A percentile compares a stretch with the other conserved stretches of the same genome.
Evolutionary conservation across 805 yeast species (phyloP).

Genomic region (Lachancea sp.): DNA sequence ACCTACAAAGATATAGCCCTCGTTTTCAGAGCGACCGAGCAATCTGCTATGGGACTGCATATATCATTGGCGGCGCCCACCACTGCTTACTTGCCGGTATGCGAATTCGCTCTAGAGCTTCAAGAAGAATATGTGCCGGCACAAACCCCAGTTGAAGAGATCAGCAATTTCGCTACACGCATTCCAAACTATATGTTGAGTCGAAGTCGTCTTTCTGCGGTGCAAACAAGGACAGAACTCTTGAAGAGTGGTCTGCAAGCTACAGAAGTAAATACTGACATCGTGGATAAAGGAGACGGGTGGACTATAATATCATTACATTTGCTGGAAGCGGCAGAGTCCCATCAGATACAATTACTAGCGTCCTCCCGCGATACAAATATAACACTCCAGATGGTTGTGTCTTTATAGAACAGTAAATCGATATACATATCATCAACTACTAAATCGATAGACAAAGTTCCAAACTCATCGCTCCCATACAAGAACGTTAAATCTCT

Average conservation of each 20-base stretch:
- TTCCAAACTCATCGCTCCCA: background rate
- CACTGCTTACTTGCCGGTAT: slow-evolving; percentile 2
- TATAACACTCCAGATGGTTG: slow-evolving; percentile 1
- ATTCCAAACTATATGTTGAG: slow-evolving; percentile 6
- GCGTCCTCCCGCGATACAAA: background rate
- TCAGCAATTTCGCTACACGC: background rate
- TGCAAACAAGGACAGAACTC: background rate
- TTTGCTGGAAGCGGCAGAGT: background rate
- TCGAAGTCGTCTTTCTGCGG: background rate
- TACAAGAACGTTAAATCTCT: background rate
- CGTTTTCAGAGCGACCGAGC: background rate
- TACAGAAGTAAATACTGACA: background rate
- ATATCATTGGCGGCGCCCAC: slow-evolving; percentile 3
- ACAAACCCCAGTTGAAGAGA: background rate
- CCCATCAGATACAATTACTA: slow-evolving; percentile 1
- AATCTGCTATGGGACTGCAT: background rate
- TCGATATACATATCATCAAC: background rate
- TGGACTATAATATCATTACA: slow-evolving; percentile 6
- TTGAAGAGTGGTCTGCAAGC: background rate
- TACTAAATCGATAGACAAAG: background rate
- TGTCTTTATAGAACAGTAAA: background rate
- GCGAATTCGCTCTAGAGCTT: background rate
- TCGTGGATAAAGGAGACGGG: slow-evolving; percentile 7
- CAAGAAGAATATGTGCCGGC: background rate
- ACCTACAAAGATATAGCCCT: background rate